Evolutionary conservation across 2,329 filamentous ascomycete species (phyloP), one percentile per base, ranked within the genome.

Genomic region (Fusarium floridanum): DNA sequence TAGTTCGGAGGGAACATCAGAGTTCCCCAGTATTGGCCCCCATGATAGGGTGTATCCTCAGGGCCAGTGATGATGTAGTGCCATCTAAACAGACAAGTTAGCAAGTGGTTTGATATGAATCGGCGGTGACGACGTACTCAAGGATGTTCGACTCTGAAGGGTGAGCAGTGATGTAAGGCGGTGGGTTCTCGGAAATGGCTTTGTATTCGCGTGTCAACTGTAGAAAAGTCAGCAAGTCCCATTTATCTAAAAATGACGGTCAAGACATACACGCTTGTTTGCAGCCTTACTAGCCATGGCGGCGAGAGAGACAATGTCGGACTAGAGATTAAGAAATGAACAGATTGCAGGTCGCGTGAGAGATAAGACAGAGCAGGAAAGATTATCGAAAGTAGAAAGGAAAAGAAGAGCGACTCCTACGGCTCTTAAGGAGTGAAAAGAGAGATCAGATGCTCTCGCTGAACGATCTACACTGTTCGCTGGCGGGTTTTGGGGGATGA

Each of bases 21-120:
- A 2, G 96, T 98, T 57, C 97, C 97, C 97, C 97, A 99, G 87
- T 98, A 99, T 83, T 99, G 97, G 55, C 97, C 97, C 80, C 92
- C 92, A 79, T 97, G 91, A 83, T 99, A 99, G 2, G 97, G 96
- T 1, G 97, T 99, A 70, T 95, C 91, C 71, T 97, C 95, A 37
- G 97, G 96, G 2, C 97, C 97, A 41, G 95, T 98, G 76, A 98
- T 93, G 81, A 98, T 94, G 85, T 97, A 97, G 85, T 97, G 95
- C 95, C 95, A 97, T 85, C 92, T 94, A 79, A 37, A 61, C 61
- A 70, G 63, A 55, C 37, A 53, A 27, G 70, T 80, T 66, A 74
- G 61, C 41, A 61, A 61, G 20, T 32, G 41, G 55, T 24, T 57
- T 14, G 22, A 32, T 55, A 55, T 56, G 24, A 37, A 53, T 45